phyloP scores from a whole-genome alignment of 495 filamentous ascomycete species.

The Parachaetomium inaequale region DNA sequence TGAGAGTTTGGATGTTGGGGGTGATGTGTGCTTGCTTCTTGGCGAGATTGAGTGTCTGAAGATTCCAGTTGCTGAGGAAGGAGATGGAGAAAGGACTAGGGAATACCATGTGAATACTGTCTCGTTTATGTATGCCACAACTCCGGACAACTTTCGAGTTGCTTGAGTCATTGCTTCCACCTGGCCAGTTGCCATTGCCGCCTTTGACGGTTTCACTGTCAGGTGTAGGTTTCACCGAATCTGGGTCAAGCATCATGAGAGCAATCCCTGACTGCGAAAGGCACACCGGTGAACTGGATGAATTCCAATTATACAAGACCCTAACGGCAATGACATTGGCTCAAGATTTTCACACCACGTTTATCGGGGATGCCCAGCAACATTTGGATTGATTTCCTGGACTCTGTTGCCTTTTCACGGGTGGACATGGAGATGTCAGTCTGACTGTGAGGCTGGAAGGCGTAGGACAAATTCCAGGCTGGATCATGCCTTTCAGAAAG shows the following conservation, averaged over 20 bases:
- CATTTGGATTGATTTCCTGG: no score
- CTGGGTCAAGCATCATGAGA: background rate
- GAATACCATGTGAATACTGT: background rate
- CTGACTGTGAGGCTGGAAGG: no score
- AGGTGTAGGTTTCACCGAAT: no score
- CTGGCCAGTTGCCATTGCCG: background rate
- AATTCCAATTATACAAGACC: background rate
- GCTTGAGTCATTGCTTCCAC: background rate
- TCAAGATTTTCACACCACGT: no score
- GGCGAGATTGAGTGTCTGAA: no score
- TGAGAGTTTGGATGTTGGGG: background rate
- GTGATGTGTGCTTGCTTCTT: background rate
- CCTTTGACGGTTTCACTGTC: background rate
- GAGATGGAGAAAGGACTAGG: background rate
- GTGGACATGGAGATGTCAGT: no score
- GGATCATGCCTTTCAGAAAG: no score
- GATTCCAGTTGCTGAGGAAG: no score
- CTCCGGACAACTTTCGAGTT: background rate
- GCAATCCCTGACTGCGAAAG: background rate
- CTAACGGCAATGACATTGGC: background rate
- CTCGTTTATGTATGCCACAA: background rate
- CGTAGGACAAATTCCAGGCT: no score
- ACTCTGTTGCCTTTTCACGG: no score
- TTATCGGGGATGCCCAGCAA: no score
- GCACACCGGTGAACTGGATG: background rate